Percentiles rank a stretch among this genome's conserved stretches.
Evolutionary conservation across 176 grass and related monocot species (phyloP).

Genomic region (Eremochloa ophiuroides): DNA sequence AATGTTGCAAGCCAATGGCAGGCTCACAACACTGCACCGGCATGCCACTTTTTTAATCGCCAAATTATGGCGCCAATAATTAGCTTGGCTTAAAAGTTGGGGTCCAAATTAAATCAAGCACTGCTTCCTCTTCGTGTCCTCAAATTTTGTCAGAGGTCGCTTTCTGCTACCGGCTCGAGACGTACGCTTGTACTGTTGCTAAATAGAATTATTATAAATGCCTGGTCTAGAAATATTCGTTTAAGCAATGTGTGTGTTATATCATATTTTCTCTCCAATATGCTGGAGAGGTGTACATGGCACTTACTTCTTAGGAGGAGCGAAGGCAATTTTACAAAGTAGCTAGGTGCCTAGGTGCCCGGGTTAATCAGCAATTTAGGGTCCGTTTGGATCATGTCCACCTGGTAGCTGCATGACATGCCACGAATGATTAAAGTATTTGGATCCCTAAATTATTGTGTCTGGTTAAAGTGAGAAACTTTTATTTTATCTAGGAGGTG

Average conservation of each 20-base stretch:
- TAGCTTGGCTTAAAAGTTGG: slow-evolving; percentile 23
- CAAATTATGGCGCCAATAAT: not conserved
- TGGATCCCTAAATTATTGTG: too few relatives aligned
- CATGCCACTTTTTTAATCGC: not conserved
- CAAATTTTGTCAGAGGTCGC: slow-evolving; percentile 43
- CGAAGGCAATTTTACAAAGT: not conserved
- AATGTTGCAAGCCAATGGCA: slow-evolving; percentile 22
- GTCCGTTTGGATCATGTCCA: too few relatives aligned
- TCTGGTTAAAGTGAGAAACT: too few relatives aligned
- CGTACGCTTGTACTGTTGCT: too few relatives aligned
- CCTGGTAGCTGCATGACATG: too few relatives aligned
- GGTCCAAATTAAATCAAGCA: slow-evolving; percentile 2
- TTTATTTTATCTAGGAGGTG: too few relatives aligned
- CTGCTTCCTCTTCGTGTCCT: not conserved
- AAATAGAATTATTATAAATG: too few relatives aligned
- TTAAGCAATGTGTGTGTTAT: too few relatives aligned
- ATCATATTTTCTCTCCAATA: not conserved
- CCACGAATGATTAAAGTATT: too few relatives aligned
- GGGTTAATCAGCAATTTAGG: not conserved
- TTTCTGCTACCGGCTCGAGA: too few relatives aligned
- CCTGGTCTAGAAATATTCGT: too few relatives aligned
- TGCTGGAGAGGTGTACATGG: not conserved
- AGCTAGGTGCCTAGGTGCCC: too few relatives aligned
- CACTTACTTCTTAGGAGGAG: not conserved
- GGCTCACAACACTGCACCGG: slow-evolving; percentile 19